Evolutionary conservation across 495 filamentous ascomycete genomes (phyloP), one percentile per base, ranked within the genome.

Genomic region (Penicillium argentinense): DNA sequence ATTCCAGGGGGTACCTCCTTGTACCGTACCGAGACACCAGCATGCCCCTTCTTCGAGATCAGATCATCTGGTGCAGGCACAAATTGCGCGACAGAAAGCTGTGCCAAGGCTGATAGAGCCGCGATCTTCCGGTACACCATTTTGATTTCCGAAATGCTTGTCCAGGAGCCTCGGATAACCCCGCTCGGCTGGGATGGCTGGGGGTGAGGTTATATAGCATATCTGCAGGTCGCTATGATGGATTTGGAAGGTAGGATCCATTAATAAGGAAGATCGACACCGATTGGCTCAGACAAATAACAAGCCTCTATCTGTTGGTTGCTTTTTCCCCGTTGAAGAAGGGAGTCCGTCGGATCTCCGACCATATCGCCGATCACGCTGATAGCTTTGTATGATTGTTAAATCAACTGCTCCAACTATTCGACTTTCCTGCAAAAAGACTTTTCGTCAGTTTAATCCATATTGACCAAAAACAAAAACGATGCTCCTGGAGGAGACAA

Each of bases 1-100:
- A 85, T 80, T 11, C 83, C 83, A 8, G 75, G 60, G 1, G 79
- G 77, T 4, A 82, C 82, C 53, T 82, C 60, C 54, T 84, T 85
- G 60, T 83, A 85, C 8, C 82, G 75, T 12, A 81, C 74, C 1
- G 72, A 52, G 48, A 83, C 56, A 21, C 67, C 69, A 5, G 76
- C 69, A 54, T 78, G 69, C 1, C 82, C 82, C 11, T 69, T 66
- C 5, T 71, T 73, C 0, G 61, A 58, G 50, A 71, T 79, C 30
- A 84, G 57, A 42, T 77, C 72, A 4, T 72, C 76, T 1, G 82
- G 81, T 16, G 76, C 57, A n/a, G 73, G 42, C n/a, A 85, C 76
- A 53, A 84, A 85, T 54, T 85, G 81, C 1, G 76, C 75, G 2
- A 33, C 27, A 23, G 36, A 32, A 23, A 14, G 44, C 1, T 39